Base-by-base conservation (phyloP, 768 basidiomycete genomes). In the Boletus barrowsii region DNA sequence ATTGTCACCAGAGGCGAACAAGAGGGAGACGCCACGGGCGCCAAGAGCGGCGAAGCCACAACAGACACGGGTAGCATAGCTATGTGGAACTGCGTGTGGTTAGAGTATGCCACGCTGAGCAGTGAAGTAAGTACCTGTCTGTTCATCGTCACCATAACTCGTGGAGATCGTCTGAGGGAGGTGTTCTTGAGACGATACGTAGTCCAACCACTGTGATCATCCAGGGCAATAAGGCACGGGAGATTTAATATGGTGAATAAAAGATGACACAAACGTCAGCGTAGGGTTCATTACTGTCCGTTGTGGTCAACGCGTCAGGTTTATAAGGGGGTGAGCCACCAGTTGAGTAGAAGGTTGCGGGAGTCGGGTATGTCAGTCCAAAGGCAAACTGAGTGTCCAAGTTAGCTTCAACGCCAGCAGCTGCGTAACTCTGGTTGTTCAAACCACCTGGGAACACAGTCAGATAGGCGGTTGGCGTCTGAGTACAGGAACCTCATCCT, bases 81-180 rank as follows among this genome's bases (percentile, higher is more conserved):
- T 73, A 48, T 65, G 47, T 17, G 87, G 85, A 22, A 88, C 84
- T 83, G 42, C 2, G 17, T 18, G 6, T 10, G 15, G 24, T 56
- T 15, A 64, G 52, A 46, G 0, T 3, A 32, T 33, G 43, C 3
- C 4, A 8, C 11, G 4, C 20, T n/a, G 15, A 42, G 2, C 4
- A 10, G 39, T 15, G 11, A 30, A 42, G 36, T 0, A 32, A n/a
- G 9, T 37, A 84, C 85, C 80, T 29, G 86, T 83, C 64, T 87
- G 86, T 51, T 90, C 88, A 54, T 82, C 78, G 44, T 90, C 87
- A 4, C 78, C 84, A 63, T 90, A 90, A 58, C 84, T 86, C 0
- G 85, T 88, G 0, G 86, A 86, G 39, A 90, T 87, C 6, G 81
- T 74, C 57, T 80, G 77, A 13, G 87, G 85, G 3, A 78, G 66